Evolutionary conservation across 495 filamentous ascomycete genomes (phyloP).

Genomic region (Viridothelium virens): DNA sequence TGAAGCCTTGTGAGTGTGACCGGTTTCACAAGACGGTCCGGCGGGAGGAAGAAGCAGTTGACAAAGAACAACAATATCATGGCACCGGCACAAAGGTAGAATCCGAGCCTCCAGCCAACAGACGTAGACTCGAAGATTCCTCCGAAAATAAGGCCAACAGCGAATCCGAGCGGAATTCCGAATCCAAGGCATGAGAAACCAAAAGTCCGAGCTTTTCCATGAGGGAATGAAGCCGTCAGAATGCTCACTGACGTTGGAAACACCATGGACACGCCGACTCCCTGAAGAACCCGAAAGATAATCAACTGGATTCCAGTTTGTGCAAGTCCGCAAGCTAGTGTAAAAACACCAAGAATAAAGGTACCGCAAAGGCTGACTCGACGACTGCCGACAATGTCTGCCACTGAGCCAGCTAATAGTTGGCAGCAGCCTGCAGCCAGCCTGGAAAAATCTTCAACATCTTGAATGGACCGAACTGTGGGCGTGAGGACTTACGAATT

Average conservation of each 20-base stretch:
- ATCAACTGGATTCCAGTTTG: conserved; percentile 43
- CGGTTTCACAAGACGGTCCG: conserved; percentile 10
- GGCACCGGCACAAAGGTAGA: conserved; percentile 38
- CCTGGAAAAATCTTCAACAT: conserved; percentile 37
- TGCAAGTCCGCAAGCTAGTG: conserved; percentile 42
- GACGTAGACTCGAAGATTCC: conserved; percentile 42
- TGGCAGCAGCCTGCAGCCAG: conserved; percentile 40
- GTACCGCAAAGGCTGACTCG: conserved; percentile 42
- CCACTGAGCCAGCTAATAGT: conserved; percentile 44
- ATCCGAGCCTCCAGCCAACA: conserved; percentile 46
- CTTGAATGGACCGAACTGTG: conserved; percentile 19
- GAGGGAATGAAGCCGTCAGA: conserved; percentile 39
- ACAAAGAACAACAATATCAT: conserved; percentile 31
- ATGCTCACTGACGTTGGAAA: conserved; percentile 47
- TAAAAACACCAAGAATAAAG: conserved; percentile 39
- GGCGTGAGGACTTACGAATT: neutral
- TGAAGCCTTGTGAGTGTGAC: conserved; percentile 23
- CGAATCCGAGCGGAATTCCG: conserved; percentile 47
- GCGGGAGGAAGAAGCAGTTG: conserved; percentile 36
- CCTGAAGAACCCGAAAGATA: conserved; percentile 45
- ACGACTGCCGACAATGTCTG: conserved; percentile 44
- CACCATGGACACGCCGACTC: conserved; percentile 43
- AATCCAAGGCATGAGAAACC: conserved; percentile 46
- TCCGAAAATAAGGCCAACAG: conserved; percentile 46
- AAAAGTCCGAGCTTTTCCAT: conserved; percentile 43